phyloP scores from a whole-genome alignment of 441 rosid genomes.

The Dalechampia spathulata region DNA sequence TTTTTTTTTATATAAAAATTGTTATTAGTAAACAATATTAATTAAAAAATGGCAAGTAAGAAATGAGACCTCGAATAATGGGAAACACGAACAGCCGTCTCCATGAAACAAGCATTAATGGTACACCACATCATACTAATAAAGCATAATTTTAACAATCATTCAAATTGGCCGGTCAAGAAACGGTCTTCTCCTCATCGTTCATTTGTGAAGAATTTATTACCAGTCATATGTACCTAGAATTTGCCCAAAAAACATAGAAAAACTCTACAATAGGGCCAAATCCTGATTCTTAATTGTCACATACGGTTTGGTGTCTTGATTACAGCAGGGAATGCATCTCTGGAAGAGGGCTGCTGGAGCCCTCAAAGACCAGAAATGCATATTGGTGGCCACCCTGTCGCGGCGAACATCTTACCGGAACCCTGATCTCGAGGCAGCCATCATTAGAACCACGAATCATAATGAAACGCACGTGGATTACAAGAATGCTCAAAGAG shows the following conservation, averaged over 20 bases:
- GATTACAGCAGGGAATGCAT: conserved; percentile 27
- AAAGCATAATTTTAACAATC: neutral
- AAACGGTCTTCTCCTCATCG: neutral
- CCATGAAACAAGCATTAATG: conserved; percentile 1
- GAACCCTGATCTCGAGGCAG: conserved; percentile 52
- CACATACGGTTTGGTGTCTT: neutral
- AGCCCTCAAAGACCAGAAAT: conserved; percentile 60
- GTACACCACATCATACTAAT: neutral
- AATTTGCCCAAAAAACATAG: neutral
- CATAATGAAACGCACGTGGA: conserved; percentile 54
- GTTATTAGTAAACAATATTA: no score
- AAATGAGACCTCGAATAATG: conserved; percentile 1
- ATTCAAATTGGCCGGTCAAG: conserved; percentile 4
- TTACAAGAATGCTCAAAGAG: conserved; percentile 49
- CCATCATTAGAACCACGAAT: conserved; percentile 68
- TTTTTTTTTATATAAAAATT: no score
- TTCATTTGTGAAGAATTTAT: neutral
- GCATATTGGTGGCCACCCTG: conserved; percentile 36
- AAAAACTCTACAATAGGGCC: neutral
- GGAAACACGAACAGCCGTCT: neutral
- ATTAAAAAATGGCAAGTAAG: no score
- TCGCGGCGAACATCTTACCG: conserved; percentile 24
- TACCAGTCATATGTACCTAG: neutral
- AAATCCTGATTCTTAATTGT: neutral
- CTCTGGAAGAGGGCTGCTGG: conserved; percentile 64